phyloP scores from a whole-genome alignment of 2,329 filamentous ascomycete genomes.

The Sphaceloma murrayae region DNA sequence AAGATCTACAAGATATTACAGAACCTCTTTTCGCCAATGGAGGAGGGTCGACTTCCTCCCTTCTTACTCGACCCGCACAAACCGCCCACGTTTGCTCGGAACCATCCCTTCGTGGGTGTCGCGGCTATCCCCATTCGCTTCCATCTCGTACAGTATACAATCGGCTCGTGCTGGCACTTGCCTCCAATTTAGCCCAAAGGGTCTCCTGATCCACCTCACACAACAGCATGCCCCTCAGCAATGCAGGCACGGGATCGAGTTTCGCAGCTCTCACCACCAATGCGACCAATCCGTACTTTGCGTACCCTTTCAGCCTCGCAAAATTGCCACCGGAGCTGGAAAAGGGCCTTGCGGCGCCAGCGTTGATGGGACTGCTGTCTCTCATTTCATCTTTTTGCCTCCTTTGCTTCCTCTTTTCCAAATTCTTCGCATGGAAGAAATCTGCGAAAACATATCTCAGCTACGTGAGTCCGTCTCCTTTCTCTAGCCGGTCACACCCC shows the following conservation, averaged over 20 bases:
- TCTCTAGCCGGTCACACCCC: not conserved
- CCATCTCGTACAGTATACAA: not conserved
- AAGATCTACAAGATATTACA: slow-evolving; percentile 7
- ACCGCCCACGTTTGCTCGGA: slow-evolving; percentile 3
- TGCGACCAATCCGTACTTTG: slow-evolving; percentile 23
- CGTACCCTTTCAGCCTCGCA: slow-evolving; percentile 25
- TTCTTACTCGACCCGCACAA: too few relatives aligned
- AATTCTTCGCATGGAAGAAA: slow-evolving; percentile 26
- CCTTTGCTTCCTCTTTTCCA: slow-evolving; percentile 26
- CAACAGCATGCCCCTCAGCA: slow-evolving; percentile 12
- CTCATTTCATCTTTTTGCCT: slow-evolving; percentile 24
- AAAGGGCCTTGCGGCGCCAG: slow-evolving; percentile 26
- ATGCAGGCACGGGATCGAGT: slow-evolving; percentile 11
- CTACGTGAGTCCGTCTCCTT: slow-evolving; percentile 18
- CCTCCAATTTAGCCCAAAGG: not conserved
- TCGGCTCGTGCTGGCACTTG: slow-evolving; percentile 12
- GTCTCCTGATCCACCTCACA: not conserved
- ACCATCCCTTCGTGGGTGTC: slow-evolving; percentile 1
- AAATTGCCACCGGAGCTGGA: slow-evolving; percentile 21
- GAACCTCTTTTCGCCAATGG: too few relatives aligned
- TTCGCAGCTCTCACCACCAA: slow-evolving; percentile 6
- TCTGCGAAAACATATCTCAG: slow-evolving; percentile 27
- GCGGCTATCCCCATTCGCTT: too few relatives aligned
- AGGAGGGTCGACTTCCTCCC: too few relatives aligned
- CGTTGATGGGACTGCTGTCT: slow-evolving; percentile 25